Conservation (phyloP, 2,329 filamentous ascomycete genomes). For the Hymenoscyphus fraxineus region DNA sequence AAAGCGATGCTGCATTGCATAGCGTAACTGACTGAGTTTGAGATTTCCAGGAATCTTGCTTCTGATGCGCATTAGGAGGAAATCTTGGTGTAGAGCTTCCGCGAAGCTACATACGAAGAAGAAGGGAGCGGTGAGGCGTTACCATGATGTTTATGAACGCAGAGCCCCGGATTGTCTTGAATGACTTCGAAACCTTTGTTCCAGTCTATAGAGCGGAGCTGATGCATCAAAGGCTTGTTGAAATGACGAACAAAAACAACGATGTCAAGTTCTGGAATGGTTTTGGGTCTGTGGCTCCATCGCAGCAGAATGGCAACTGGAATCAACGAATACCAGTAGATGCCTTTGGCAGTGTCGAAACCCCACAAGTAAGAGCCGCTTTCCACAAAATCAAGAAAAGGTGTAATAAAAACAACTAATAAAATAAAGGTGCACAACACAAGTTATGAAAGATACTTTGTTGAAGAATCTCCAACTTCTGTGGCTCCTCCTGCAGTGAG, state of each 20-base stretch:
- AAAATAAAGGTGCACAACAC: constrained; percentile 19
- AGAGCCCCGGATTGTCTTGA: constrained; percentile 29
- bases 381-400: background rate
- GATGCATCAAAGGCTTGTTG: constrained; percentile 27
- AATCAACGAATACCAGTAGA: constrained; percentile 21
- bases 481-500: constrained; percentile 5
- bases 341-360: constrained; percentile 24
- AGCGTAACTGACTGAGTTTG: constrained; percentile 12
- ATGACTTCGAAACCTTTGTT: constrained; percentile 31
- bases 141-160: constrained; percentile 33
- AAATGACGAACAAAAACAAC: constrained; percentile 31
- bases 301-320: constrained; percentile 20
- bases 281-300: constrained; percentile 21
- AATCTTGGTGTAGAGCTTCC: constrained; percentile 21
- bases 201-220: constrained; percentile 21
- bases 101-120: constrained; percentile 26
- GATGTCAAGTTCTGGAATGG: constrained; percentile 30
- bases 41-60: constrained; percentile 18
- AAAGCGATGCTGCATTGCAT: constrained; percentile 22
- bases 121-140: constrained; percentile 29
- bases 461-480: constrained; percentile 17
- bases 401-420: constrained; percentile 15
- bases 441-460: constrained; percentile 22
- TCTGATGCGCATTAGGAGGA: constrained; percentile 22
- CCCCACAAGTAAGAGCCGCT: constrained; percentile 21